Evolutionary conservation across 2,329 filamentous ascomycete genomes (phyloP), one percentile per base, ranked within the genome.

Genomic region (Claviceps pusilla): DNA sequence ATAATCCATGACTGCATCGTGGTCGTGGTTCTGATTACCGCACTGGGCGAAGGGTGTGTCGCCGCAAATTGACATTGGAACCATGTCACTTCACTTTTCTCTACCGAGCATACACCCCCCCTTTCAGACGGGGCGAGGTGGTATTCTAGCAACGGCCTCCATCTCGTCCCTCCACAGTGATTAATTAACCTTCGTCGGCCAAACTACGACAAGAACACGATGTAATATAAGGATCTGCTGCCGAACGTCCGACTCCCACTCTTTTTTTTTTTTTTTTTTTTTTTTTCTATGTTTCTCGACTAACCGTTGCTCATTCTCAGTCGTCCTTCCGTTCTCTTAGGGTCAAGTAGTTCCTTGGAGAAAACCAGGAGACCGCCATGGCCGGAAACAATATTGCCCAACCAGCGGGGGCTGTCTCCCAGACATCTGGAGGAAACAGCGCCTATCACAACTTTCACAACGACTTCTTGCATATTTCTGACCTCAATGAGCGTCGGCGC

Each of bases 381-480:
- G 50, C 56, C 29, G 45, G 50, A 43, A 47, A 42, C 39, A 54
- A 54, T 10, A 31, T 51, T n/a, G 41, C 31, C 55, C 48, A 33
- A 45, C 52, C 56, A n/a, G 31, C 59, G 9, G 57, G 50, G 49
- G 53, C 51, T 10, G 61, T 60, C 55, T 56, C 60, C 42, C 76
- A 75, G 65, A 86, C 82, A 1, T 63, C 73, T 0, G 83, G 83
- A 56, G 83, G 83, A 60, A 86, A 87, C 63, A 75, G 76, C 57
- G 84, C 84, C 57, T 87, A 84, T 71, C 82, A 84, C 72, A 88
- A 88, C 73, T 89, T 84, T 69, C 77, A 89, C 72, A 87, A 87
- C 65, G 82, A 87, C 68, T 87, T 84, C 61, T 57, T 71, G 39
- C 75, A 79, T 61, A 63, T 84, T 60, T 73, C 78, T 57, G 85